A percentile compares a stretch with the other conserved stretches of the same genome.
phyloP scores from a whole-genome alignment of 768 basidiomycete genomes.

The Suillus lakei region DNA sequence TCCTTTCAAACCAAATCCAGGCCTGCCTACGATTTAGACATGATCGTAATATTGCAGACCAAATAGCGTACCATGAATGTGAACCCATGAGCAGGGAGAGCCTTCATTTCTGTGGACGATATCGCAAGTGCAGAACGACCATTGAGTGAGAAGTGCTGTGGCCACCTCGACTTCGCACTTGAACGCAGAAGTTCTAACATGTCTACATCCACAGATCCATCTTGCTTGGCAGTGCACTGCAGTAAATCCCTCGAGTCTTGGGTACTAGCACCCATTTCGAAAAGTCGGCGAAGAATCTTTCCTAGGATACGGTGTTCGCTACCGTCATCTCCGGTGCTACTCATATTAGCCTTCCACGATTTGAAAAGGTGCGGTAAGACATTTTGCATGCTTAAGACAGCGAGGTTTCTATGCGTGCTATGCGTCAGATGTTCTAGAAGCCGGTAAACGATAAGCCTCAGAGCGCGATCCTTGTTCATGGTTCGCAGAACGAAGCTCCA shows the following conservation, averaged over 20 bases:
- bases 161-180: slow-evolving; percentile 78
- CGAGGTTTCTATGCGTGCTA: slow-evolving; percentile 71
- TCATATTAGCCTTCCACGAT: slow-evolving; percentile 26
- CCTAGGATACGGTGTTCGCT: slow-evolving; percentile 60
- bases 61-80: slow-evolving; percentile 64
- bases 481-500: slow-evolving; percentile 52
- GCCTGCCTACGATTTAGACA: slow-evolving; percentile 33
- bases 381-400: slow-evolving; percentile 62
- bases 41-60: not conserved
- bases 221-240: slow-evolving; percentile 53
- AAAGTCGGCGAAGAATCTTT: slow-evolving; percentile 66
- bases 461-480: slow-evolving; percentile 37
- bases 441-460: slow-evolving; percentile 61
- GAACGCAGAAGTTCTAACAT: slow-evolving; percentile 72
- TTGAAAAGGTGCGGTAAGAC: slow-evolving; percentile 55
- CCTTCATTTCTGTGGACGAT: slow-evolving; percentile 50
- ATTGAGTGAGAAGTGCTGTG: slow-evolving; percentile 76
- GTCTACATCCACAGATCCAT: slow-evolving; percentile 61
- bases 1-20: slow-evolving; percentile 54
- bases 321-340: slow-evolving; percentile 28
- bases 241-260: slow-evolving; percentile 69
- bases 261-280: slow-evolving; percentile 77
- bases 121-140: slow-evolving; percentile 55
- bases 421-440: slow-evolving; percentile 65
- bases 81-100: slow-evolving; percentile 65